Evolutionary conservation across 345 rosid genomes (phyloP).

Genomic region (Gossypium bickii): DNA sequence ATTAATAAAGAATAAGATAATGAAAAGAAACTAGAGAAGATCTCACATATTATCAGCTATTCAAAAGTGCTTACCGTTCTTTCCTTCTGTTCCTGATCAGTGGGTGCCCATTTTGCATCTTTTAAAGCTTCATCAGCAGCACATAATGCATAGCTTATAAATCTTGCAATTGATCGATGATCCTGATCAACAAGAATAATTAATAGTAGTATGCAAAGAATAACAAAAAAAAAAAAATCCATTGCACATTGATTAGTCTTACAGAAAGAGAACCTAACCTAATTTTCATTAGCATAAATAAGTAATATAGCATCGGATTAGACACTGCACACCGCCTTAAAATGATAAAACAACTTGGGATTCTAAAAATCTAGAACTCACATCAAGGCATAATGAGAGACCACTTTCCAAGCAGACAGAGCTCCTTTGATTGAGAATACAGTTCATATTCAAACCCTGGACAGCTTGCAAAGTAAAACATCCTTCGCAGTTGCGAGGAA

Average conservation of each 20-base stretch:
- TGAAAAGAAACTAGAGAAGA: slow-evolving; percentile 17
- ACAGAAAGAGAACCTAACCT: not conserved
- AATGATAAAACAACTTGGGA: not conserved
- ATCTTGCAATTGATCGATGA: slow-evolving; percentile 67
- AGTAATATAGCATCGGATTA: not conserved
- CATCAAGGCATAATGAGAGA: not conserved
- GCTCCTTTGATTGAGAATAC: not conserved
- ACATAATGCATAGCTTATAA: slow-evolving; percentile 84
- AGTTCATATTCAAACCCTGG: not conserved
- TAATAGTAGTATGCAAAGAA: not conserved
- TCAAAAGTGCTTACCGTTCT: slow-evolving; percentile 52
- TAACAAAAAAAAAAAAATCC: not conserved
- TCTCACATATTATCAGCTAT: not conserved
- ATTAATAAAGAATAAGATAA: not conserved
- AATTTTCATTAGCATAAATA: not conserved
- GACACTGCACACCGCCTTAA: not conserved
- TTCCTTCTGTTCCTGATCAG: slow-evolving; percentile 64
- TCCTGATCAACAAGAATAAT: slow-evolving; percentile 33
- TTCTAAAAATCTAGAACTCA: not conserved
- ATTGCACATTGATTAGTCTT: not conserved
- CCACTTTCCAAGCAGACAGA: not conserved
- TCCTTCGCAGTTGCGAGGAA: not conserved
- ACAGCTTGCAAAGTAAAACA: not conserved
- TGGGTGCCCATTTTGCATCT: slow-evolving; percentile 82
- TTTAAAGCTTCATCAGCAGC: slow-evolving; percentile 88